Evolutionary conservation across 305 asterid genomes (phyloP).

Genomic region (Andrographis paniculata): DNA sequence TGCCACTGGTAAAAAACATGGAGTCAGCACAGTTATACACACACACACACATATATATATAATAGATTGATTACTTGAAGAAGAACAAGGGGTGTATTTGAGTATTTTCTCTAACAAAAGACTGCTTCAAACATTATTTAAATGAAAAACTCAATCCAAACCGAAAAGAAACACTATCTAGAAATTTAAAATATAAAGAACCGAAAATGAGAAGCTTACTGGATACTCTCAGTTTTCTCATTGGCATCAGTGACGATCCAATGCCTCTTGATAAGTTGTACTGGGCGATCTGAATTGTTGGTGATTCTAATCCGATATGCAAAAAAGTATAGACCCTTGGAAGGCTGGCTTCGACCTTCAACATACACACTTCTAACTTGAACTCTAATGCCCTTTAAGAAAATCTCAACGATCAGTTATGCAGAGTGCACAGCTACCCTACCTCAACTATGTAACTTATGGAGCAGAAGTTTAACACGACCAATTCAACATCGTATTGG

Average conservation of each 20-base stretch:
- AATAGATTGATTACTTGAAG: neutral
- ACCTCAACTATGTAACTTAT: neutral
- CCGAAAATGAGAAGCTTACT: slow-evolving; percentile 36
- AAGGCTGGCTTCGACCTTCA: slow-evolving; percentile 77
- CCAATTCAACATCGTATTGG: neutral
- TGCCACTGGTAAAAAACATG: slow-evolving; percentile 37
- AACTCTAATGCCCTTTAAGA: slow-evolving; percentile 64
- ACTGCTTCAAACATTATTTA: too few relatives aligned
- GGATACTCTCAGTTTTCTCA: slow-evolving; percentile 58
- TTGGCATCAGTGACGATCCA: slow-evolving; percentile 88
- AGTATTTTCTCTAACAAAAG: too few relatives aligned
- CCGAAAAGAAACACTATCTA: too few relatives aligned
- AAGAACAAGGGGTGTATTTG: neutral
- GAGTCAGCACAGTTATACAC: neutral
- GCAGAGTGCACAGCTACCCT: neutral
- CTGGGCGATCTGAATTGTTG: slow-evolving; percentile 77
- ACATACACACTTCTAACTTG: slow-evolving; percentile 85
- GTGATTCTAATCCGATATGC: slow-evolving; percentile 82
- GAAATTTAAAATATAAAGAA: too few relatives aligned
- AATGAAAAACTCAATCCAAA: too few relatives aligned
- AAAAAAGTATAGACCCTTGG: slow-evolving; percentile 59
- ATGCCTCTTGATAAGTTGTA: slow-evolving; percentile 82
- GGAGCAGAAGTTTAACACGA: slow-evolving; percentile 1
- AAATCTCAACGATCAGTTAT: slow-evolving; percentile 4
- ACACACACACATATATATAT: too few relatives aligned